Base-by-base conservation (phyloP, 2,329 filamentous ascomycete species). In the Neonectria punicea region DNA sequence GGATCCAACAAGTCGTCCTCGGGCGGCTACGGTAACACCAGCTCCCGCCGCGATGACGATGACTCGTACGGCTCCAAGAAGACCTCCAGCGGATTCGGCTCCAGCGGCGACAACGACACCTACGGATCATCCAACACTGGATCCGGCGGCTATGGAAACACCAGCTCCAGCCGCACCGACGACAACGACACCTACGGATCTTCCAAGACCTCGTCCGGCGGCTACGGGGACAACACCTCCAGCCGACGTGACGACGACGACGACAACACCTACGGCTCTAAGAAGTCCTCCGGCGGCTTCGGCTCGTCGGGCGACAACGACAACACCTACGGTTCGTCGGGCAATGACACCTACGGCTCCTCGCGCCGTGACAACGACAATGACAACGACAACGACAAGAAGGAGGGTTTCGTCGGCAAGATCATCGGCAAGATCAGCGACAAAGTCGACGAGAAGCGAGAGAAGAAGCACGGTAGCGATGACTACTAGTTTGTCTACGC, bases 341-440 rank as follows among this genome's bases (percentile, higher is more conserved):
- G 64, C 44, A 62, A 63, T 61, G 55, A 58, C 46, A 70, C 71
- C 36, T 62, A 73, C 43, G 53, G 60, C 50, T 63, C 69, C 22
- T 51, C 49, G 4, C 62, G 68, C 34, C 62, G 53, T n/a, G 47
- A 68, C 25, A 25, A 25, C 25, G 25, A 25, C 47, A 67, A 73
- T 54, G 64, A 63, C 54, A 51, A 63, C 11, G 51, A 53, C 25
- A 58, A 57, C 46, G 28, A 58, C 54, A 67, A 61, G 43, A 57
- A 56, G 32, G 62, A 61, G 58, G 54, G 39, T 11, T 43, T 43
- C 5, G 39, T 43, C 11, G 39, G 68, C 62, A 69, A 68, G 84
- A 55, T 82, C 16, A 58, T 87, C 22, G 87, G 87, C 51, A 89
- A 87, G 78, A 61, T 89, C 25, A 79, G 89, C 76, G 86, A 90